phyloP scores from a whole-genome alignment of 2,329 filamentous ascomycete species.

The Ceratocystis colombiana region DNA sequence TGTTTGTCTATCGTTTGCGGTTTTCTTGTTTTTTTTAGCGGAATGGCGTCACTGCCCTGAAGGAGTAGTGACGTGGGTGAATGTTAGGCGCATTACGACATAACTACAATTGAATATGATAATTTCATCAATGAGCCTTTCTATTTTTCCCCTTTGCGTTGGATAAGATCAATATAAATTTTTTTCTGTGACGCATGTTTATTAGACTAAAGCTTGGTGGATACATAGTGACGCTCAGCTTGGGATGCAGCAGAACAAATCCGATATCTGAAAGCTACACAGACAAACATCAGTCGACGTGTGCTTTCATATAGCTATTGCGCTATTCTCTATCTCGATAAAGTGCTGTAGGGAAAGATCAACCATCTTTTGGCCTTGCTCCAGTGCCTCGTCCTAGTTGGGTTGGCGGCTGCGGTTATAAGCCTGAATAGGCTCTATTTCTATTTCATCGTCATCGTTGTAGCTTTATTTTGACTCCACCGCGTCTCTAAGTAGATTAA shows the following conservation, averaged over 20 bases:
- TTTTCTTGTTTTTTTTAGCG: conserved; percentile 14
- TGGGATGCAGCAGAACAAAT: background rate
- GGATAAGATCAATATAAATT: background rate
- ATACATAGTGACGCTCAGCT: background rate
- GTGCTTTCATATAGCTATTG: background rate
- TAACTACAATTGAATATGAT: conserved; percentile 15
- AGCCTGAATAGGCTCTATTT: background rate
- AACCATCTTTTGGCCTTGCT: background rate
- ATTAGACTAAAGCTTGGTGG: background rate
- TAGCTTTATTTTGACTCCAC: background rate
- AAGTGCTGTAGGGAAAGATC: background rate
- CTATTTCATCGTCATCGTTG: background rate
- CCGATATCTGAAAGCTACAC: background rate
- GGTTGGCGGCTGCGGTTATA: background rate
- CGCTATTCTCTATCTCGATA: background rate
- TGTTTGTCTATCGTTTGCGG: background rate
- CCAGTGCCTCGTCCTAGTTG: background rate
- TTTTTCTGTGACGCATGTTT: background rate
- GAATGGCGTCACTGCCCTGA: background rate
- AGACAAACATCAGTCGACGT: background rate
- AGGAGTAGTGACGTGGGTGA: background rate
- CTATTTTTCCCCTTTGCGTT: background rate
- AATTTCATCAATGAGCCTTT: background rate
- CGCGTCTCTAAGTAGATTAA: background rate
- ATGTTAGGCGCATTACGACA: conserved; percentile 2